Evolutionary conservation across 2,329 filamentous ascomycete species (phyloP).

Genomic region (Emericellopsis cladophorae): DNA sequence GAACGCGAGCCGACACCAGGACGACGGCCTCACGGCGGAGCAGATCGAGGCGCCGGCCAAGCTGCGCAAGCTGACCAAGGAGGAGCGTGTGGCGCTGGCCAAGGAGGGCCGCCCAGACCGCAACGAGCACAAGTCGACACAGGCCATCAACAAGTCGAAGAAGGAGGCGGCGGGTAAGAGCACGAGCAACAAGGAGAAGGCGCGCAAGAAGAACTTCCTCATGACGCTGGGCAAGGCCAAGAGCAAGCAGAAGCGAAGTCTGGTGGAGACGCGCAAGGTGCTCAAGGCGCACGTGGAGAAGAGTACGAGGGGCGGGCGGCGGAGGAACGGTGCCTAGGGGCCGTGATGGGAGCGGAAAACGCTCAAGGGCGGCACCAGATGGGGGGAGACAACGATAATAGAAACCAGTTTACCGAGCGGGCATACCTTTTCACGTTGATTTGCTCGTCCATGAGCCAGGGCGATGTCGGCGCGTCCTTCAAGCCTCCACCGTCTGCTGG

Average conservation of each 20-base stretch:
- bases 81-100: conserved; percentile 75
- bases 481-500: too few relatives aligned
- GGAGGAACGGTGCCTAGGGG: conserved; percentile 45
- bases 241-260: conserved; percentile 86
- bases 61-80: conserved; percentile 75
- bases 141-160: conserved; percentile 73
- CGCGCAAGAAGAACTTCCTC: conserved; percentile 92
- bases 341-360: too few relatives aligned
- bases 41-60: conserved; percentile 81
- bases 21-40: conserved; percentile 80
- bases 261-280: conserved; percentile 73
- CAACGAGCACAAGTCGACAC: conserved; percentile 72
- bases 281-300: conserved; percentile 72
- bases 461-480: too few relatives aligned
- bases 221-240: conserved; percentile 98
- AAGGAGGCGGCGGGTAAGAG: conserved; percentile 87
- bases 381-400: too few relatives aligned
- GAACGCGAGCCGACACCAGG: conserved; percentile 49
- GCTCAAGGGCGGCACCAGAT: too few relatives aligned
- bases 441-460: too few relatives aligned
- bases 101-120: conserved; percentile 70
- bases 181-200: conserved; percentile 95
- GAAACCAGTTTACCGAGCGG: too few relatives aligned
- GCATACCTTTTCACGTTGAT: too few relatives aligned
- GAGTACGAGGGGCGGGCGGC: conserved; percentile 71